Percentiles rank a stretch among this genome's conserved stretches.
These are phyloP conservation scores for Aspergillus homomorphus DNA, from an alignment of 495 filamentous ascomycete species.

Conservation along the genomic window DNA sequence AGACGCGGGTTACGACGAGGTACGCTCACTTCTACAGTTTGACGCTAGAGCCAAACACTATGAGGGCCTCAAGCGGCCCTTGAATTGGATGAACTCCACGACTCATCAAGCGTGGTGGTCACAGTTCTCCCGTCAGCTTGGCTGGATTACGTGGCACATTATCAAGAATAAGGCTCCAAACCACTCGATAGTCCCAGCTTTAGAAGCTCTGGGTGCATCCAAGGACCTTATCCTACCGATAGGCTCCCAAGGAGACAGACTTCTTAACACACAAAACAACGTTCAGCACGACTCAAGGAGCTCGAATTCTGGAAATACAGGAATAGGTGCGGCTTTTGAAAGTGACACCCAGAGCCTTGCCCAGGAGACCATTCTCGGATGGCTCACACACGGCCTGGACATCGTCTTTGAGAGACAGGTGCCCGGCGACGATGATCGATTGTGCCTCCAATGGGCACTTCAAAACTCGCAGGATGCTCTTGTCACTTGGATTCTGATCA, in stretches of 20 bases:
- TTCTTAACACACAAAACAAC: too few species aligned
- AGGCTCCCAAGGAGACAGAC: too few species aligned
- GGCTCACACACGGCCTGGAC: constrained; percentile 10
- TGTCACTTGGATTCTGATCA: constrained; percentile 14
- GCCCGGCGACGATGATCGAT: not conserved
- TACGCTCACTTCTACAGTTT: constrained; percentile 4
- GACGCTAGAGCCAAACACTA: constrained; percentile 20
- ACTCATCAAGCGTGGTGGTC: constrained; percentile 18
- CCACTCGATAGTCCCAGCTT: constrained; percentile 2
- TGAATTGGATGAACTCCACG: constrained; percentile 13
- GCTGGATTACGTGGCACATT: constrained; percentile 32
- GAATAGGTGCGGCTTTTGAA: too few species aligned
- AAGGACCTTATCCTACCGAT: too few species aligned
- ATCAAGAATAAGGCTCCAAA: constrained; percentile 5
- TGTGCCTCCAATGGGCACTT: constrained; percentile 15
- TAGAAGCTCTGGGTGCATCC: constrained; percentile 10
- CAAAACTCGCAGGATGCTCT: not conserved
- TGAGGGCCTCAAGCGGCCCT: constrained; percentile 1
- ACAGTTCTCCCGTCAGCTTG: constrained; percentile 23
- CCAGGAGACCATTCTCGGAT: constrained; percentile 9
- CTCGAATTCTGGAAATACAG: too few species aligned
- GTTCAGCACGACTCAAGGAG: too few species aligned
- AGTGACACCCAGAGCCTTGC: not conserved
- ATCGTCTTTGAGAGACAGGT: not conserved
- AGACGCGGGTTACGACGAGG: constrained; percentile 12